A percentile compares a stretch with the other conserved stretches of the same genome.
Conservation (phyloP, 1,284 basidiomycete species). For the Psilocybe mexicana region DNA sequence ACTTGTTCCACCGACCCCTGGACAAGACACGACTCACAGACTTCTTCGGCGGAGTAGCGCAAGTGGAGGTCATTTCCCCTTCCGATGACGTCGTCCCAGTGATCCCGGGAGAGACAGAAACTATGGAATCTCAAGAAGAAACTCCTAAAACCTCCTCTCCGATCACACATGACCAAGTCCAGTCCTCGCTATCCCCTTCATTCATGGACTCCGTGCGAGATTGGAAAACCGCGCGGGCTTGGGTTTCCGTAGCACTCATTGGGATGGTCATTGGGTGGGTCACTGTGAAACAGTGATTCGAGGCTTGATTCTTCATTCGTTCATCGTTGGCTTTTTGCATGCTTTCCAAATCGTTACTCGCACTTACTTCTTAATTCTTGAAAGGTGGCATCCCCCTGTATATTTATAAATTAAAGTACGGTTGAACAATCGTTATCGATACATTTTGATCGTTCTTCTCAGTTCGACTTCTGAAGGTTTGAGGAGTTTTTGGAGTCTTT, state of each 20-base stretch:
- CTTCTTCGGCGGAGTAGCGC: conserved; percentile 92
- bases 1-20: conserved; percentile 77
- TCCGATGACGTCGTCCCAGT: conserved; percentile 4
- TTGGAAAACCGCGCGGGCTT: conserved; percentile 32
- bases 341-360: background rate
- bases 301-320: background rate
- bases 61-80: conserved; percentile 60
- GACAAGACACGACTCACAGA: conserved; percentile 83
- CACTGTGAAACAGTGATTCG: conserved; percentile 18
- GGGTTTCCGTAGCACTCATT: conserved; percentile 37
- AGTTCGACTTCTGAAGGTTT: too few relatives aligned
- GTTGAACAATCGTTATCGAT: too few relatives aligned
- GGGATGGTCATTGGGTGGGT: conserved; percentile 39
- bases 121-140: background rate
- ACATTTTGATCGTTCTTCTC: too few relatives aligned
- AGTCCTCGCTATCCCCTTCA: background rate
- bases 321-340: background rate
- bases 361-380: too few relatives aligned
- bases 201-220: background rate
- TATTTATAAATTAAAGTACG: background rate
- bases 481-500: too few relatives aligned
- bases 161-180: background rate
- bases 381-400: background rate
- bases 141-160: background rate
- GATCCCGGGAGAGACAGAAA: background rate